Evolutionary conservation across 2,329 filamentous ascomycete species (phyloP), one percentile per base, ranked within the genome.

Genomic region (Fusarium dlaminii): DNA sequence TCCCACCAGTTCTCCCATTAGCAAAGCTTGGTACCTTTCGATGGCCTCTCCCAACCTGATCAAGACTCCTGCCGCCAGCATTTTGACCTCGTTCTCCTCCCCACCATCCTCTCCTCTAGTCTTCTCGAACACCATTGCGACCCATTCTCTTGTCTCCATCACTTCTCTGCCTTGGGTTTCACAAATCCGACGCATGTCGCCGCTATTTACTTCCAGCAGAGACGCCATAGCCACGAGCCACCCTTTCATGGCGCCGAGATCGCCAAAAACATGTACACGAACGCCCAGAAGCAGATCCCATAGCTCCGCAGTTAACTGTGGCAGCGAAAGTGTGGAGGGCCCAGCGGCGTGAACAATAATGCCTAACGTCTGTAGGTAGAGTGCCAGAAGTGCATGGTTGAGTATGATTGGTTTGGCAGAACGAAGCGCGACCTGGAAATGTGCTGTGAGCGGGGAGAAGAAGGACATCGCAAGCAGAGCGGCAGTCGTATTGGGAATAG

Each of bases 141-240:
- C 93, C 96, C 96, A 99, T 78, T 94, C 93, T 77, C 94, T 90
- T 68, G 94, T 93, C 86, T 98, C 96, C 58, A 97, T 87, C 29
- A 98, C 84, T 81, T 96, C 91, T 63, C 90, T 90, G 2, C 93
- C 91, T 76, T 94, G 90, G 65, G 92, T 90, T 67, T 91, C 90
- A 55, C 94, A 96, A 6, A 99, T 81, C 4, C 90, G 86, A 75
- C 91, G 86, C 83, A 92, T 90, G 68, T 94, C 90, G 55, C 90
- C 88, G 39, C 89, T 91, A 68, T 97, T 97, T 42, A 97, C 87
- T 78, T 98, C 94, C 20, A 99, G 83, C 59, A 98, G 81, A 12
- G 94, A 93, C 56, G 98, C 86, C 67, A 98, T 89, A 4, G 92
- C 90, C 66, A 97, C 93, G 3, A 98, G 84, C 64, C 97, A 86